Base-by-base conservation (phyloP, 495 filamentous ascomycete species). In the Hapsidospora chrysogenum region DNA sequence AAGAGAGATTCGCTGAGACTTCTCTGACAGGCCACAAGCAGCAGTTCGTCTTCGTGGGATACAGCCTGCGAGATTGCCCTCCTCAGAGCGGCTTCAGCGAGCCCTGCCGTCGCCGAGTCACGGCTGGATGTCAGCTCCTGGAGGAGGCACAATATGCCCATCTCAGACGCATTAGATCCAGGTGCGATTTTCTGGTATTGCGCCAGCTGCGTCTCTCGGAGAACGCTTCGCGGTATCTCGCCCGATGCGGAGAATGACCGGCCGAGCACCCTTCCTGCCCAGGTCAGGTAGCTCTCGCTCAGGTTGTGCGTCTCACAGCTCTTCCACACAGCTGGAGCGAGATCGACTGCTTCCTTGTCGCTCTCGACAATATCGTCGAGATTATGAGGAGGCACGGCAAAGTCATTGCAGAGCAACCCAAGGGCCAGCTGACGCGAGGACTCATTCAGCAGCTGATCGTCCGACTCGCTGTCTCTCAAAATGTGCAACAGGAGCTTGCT, bases 211-310 rank as follows among this genome's bases (percentile, higher is more conserved):
- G 66, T 71, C 39, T 81, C 76, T 9, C 61, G 62, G 1, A 72
- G 50, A 38, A 80, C 57, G 26, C 68, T 63, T 33, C 50, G 49
- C 20, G 69, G 67, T 15, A 81, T 65, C 38, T 70, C 57, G 13
- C 82, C 82, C 32, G 74, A 80, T 3, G 78, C 66, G 29, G 79
- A 75, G 55, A 85, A 96, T 1, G 83, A 76, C 44, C 83, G 70
- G 14, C 89, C 89, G 16, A 97, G 62, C 11, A 85, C 78, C 35
- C 74, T 69, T 5, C 78, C 85, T 26, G 79, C 80, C 89, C 89
- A 97, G 3, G 81, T 54, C 9, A 80, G 56, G 49, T 89, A 96
- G 15, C 72, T 67, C 18, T 63, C 57, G 29, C 76, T 77, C 20
- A 76, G 63, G 8, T 61, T 54, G 26, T 63, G 57, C 17, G 63